These are phyloP conservation scores for Phylloporus sp. DNA, from an alignment of 768 basidiomycete species.

Conservation along the genomic window DNA sequence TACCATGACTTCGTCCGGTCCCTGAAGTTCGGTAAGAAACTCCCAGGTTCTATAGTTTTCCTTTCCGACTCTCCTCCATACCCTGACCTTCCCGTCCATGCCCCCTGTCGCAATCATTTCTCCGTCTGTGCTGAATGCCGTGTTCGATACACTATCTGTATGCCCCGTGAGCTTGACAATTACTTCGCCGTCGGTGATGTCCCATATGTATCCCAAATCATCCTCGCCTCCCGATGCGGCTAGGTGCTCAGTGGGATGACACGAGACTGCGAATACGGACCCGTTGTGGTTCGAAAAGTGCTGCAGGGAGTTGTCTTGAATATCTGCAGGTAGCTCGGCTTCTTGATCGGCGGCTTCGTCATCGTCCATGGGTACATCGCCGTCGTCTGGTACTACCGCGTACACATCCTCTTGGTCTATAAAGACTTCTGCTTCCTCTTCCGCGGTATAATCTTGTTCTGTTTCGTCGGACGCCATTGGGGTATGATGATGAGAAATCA, in stretches of 20 bases:
- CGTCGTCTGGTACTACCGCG: constrained; percentile 61
- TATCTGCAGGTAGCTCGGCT: constrained; percentile 40
- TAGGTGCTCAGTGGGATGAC: constrained; percentile 77
- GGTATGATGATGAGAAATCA: background rate
- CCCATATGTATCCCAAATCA: constrained; percentile 92
- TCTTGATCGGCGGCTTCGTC: constrained; percentile 49
- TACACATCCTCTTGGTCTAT: constrained; percentile 65
- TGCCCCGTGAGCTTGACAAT: constrained; percentile 88
- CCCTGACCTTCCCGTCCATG: constrained; percentile 92
- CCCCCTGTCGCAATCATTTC: constrained; percentile 94
- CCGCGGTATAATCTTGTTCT: constrained; percentile 33
- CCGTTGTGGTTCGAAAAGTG: constrained; percentile 62
- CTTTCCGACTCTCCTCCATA: constrained; percentile 85
- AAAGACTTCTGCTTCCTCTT: constrained; percentile 54
- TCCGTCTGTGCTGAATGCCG: constrained; percentile 83
- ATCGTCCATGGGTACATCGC: constrained; percentile 69
- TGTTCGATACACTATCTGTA: constrained; percentile 81
- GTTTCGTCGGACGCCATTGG: constrained; percentile 34
- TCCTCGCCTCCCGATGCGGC: constrained; percentile 95
- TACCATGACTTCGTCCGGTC: constrained; percentile 95
- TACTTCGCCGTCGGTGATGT: constrained; percentile 74
- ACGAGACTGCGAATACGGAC: constrained; percentile 82
- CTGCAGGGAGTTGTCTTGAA: constrained; percentile 63
- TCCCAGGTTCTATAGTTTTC: constrained; percentile 83
- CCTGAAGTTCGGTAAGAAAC: constrained; percentile 88